Conservation (phyloP, 148 eudicot species). For the Pouteria glomerata region DNA sequence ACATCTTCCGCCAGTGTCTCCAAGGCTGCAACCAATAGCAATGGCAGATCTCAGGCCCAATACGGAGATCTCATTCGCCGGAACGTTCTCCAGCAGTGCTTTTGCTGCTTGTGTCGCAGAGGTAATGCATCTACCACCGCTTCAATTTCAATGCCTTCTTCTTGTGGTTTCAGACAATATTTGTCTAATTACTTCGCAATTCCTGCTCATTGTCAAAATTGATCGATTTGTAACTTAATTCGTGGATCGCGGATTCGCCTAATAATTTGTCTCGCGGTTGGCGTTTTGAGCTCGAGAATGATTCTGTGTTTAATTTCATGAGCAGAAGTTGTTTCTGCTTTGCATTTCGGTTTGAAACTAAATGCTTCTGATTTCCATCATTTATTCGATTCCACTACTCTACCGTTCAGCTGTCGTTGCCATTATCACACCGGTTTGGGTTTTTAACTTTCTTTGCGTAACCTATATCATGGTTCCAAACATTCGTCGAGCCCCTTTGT, state of each 20-base stretch:
- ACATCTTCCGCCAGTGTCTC: neutral
- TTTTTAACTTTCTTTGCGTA: neutral
- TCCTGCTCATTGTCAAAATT: neutral
- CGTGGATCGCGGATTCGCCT: neutral
- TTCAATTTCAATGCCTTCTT: neutral
- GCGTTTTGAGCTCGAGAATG: neutral
- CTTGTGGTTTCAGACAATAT: neutral
- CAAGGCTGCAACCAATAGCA: too few species aligned
- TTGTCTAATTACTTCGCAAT: neutral
- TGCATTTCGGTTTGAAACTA: neutral
- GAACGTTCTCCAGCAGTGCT: conserved; percentile 53
- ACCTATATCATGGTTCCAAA: neutral
- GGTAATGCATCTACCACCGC: conserved; percentile 20
- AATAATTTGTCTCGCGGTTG: neutral
- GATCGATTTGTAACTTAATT: neutral
- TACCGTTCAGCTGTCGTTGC: neutral
- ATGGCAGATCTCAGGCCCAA: conserved; percentile 54
- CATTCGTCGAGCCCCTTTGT: neutral
- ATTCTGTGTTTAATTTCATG: neutral
- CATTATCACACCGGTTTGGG: neutral
- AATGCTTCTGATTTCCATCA: neutral
- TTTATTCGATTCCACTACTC: too few species aligned
- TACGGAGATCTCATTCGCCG: conserved; percentile 62
- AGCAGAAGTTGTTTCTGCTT: neutral
- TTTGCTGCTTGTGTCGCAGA: conserved; percentile 76